A percentile compares a stretch with the other conserved stretches of the same genome.
These are phyloP conservation scores for Ceratobasidium sp. DNA, from an alignment of 1,284 basidiomycete species.

Conservation along the genomic window DNA sequence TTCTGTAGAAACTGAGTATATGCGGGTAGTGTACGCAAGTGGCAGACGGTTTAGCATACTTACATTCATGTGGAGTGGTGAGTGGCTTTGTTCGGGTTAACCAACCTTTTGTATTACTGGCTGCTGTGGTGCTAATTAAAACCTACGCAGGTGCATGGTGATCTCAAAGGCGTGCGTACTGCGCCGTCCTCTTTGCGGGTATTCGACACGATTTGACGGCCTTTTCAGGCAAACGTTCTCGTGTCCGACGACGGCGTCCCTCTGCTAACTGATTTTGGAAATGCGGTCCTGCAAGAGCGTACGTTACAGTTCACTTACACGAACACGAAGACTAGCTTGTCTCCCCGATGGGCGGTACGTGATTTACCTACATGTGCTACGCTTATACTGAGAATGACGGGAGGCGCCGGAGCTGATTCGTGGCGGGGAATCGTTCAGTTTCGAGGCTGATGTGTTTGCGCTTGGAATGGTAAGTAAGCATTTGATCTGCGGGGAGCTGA, in stretches of 20 bases:
- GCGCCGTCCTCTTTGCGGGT: neutral
- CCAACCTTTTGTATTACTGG: too few relatives aligned
- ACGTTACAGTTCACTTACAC: conserved; percentile 9
- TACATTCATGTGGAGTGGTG: neutral
- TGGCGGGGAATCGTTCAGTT: neutral
- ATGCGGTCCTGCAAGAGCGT: conserved; percentile 4
- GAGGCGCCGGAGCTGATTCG: conserved; percentile 4
- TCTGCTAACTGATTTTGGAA: conserved; percentile 15
- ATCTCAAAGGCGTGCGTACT: conserved; percentile 22
- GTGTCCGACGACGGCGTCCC: conserved; percentile 3
- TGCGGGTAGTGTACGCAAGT: neutral
- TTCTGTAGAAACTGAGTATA: too few relatives aligned
- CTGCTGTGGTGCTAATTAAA: neutral
- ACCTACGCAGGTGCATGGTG: conserved; percentile 6
- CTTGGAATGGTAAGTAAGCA: conserved; percentile 15
- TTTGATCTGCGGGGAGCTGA: too few relatives aligned
- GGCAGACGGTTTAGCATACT: conserved; percentile 2
- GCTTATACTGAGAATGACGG: neutral
- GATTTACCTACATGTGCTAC: too few relatives aligned
- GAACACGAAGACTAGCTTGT: neutral
- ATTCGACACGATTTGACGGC: neutral
- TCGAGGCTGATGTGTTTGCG: conserved; percentile 17
- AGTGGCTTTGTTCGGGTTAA: neutral
- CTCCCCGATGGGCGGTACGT: conserved; percentile 17
- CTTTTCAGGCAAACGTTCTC: conserved; percentile 4